Evolutionary conservation across 345 rosid species (phyloP), one percentile per base, ranked within the genome.

Genomic region (Linum trigynum): DNA sequence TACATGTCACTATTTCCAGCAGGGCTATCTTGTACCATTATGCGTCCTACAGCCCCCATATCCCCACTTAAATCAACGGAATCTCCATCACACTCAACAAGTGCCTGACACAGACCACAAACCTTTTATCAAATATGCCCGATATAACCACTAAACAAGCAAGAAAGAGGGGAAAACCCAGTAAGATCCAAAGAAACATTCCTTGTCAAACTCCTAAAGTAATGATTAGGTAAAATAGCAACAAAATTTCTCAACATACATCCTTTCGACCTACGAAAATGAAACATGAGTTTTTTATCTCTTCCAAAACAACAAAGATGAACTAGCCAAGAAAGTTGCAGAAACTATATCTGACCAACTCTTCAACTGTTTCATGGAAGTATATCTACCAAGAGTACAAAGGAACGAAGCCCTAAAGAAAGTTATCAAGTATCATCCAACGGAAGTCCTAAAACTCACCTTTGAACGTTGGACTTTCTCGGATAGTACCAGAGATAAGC

Each of bases 51-150:
- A 57, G 97, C 96, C 57, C 97, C 99, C 85, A 88, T 74, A 77
- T 94, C 97, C 41, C 99, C 99, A 72, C 97, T 90, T 77, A 86
- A 79, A 84, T 90, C 97, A 61, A 92, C 82, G 67, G 96, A 85
- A 63, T 92, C 96, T 60, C 96, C 98, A 80, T 92, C 98, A 81
- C 95, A 88, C 79, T 94, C 99, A 62, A 86, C 83, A 45, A 90
- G 95, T 4, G 87, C 99, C 99, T 94, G 86, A 48, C 81, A 77
- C 58, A 48, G 40, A 65, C 68, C 74, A 75, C 43, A 60, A 62
- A 63, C 61, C 32, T 63, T 58, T 39, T 61, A 53, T 76, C 53
- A 68, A 15, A 65, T 57, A 32, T 48, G 9, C 53, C 32, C 32
- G 32, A 4, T 48, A 48, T 48, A 10, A 48, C 9, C 50, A 48